Evolutionary conservation across 2,329 filamentous ascomycete species (phyloP).

Genomic region (Fusarium foetens): DNA sequence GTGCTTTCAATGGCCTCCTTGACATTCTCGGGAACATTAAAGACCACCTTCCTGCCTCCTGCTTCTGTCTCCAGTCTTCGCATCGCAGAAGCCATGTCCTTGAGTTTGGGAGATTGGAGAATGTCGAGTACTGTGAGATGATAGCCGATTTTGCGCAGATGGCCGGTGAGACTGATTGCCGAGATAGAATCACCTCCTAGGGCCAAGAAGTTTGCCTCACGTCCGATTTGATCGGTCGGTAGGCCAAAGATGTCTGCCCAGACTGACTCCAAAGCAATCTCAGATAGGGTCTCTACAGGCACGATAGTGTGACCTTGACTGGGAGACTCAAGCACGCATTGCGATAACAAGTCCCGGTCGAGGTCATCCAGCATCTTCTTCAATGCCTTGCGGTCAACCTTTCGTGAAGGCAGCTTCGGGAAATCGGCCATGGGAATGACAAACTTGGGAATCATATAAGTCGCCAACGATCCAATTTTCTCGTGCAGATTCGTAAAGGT

Average conservation of each 20-base stretch:
- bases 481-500: background rate
- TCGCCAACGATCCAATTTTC: background rate
- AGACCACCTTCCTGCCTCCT: background rate
- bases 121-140: background rate
- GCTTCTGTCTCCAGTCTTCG: background rate
- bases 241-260: background rate
- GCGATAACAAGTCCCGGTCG: background rate
- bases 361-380: background rate
- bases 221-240: background rate
- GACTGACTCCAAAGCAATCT: background rate
- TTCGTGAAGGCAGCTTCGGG: background rate
- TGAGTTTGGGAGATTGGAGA: background rate
- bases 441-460: background rate
- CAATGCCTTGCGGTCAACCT: background rate
- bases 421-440: background rate
- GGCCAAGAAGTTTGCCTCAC: background rate
- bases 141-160: background rate
- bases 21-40: accelerated
- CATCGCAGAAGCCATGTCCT: background rate
- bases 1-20: background rate
- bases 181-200: background rate
- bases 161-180: background rate
- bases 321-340: background rate
- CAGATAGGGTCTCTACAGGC: background rate
- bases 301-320: background rate